These are phyloP conservation scores for Colletotrichum abscissum DNA, from an alignment of 2,329 filamentous ascomycete species.

Conservation along the genomic window DNA sequence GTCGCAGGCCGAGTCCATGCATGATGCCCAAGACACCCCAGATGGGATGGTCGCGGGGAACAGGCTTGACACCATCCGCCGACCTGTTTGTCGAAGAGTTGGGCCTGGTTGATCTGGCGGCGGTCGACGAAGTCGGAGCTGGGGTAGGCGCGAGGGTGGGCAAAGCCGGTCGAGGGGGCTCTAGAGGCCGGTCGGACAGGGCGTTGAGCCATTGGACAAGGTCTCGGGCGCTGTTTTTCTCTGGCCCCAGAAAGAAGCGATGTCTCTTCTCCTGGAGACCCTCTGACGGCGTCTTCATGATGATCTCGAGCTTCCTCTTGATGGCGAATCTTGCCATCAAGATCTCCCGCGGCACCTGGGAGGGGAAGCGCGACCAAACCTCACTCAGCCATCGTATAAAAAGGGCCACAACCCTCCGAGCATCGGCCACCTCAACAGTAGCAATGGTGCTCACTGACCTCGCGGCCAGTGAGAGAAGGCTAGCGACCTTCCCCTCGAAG, in stretches of 20 bases:
- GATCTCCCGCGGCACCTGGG: background rate
- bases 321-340: background rate
- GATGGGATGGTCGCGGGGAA: slow-evolving; percentile 39
- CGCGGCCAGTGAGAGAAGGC: background rate
- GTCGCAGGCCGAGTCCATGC: slow-evolving; percentile 39
- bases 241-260: background rate
- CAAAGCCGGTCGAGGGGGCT: background rate
- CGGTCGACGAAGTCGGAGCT: background rate
- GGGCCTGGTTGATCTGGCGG: too few relatives aligned
- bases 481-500: background rate
- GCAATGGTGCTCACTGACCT: background rate
- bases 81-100: background rate
- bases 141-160: background rate
- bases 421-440: too few relatives aligned
- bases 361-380: background rate
- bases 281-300: background rate
- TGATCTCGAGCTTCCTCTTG: background rate
- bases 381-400: background rate
- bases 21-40: slow-evolving; percentile 45
- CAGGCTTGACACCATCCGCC: background rate
- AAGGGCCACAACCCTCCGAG: too few relatives aligned
- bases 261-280: too few relatives aligned
- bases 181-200: background rate
- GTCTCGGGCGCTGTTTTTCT: background rate
- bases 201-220: background rate